phyloP scores from a whole-genome alignment of 164 flowering plant genomes.

The Piper longum region DNA sequence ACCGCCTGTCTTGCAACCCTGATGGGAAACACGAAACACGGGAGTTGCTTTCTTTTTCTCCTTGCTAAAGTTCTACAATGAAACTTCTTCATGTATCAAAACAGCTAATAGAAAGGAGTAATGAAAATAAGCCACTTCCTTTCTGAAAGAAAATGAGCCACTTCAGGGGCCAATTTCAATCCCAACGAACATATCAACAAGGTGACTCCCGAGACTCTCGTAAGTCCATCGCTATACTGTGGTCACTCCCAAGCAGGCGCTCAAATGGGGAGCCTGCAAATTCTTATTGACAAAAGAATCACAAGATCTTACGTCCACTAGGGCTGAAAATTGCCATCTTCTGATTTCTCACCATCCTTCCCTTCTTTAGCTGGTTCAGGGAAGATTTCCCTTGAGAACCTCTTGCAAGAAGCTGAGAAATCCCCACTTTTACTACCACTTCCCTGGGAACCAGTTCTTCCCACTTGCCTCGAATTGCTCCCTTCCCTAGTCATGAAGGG shows the following conservation, averaged over 20 bases:
- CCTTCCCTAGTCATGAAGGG: constrained; percentile 28
- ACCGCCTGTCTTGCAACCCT: no score
- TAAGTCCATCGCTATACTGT: no score
- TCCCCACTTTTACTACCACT: constrained; percentile 29
- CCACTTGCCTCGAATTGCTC: constrained; percentile 34
- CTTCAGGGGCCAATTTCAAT: no score
- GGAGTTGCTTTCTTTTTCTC: no score
- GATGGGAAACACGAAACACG: no score
- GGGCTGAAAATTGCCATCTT: constrained; percentile 4
- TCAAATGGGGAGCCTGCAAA: constrained; percentile 22
- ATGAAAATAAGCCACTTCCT: no score
- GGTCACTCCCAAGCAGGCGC: constrained; percentile 15
- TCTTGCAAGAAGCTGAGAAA: constrained; percentile 45
- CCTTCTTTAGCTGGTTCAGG: constrained; percentile 52
- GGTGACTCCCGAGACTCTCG: no score
- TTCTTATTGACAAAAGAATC: constrained; percentile 37
- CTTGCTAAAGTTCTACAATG: no score
- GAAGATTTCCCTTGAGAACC: constrained; percentile 61
- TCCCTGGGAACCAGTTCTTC: constrained; percentile 51
- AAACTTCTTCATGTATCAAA: no score
- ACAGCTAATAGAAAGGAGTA: no score
- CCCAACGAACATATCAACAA: no score
- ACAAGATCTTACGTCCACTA: constrained; percentile 13
- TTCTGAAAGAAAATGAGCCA: no score
- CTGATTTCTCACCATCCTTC: constrained; percentile 35